Percentiles rank a stretch among this genome's conserved stretches.
phyloP scores from a whole-genome alignment of 306 rosid species.

The Lupinus albus region DNA sequence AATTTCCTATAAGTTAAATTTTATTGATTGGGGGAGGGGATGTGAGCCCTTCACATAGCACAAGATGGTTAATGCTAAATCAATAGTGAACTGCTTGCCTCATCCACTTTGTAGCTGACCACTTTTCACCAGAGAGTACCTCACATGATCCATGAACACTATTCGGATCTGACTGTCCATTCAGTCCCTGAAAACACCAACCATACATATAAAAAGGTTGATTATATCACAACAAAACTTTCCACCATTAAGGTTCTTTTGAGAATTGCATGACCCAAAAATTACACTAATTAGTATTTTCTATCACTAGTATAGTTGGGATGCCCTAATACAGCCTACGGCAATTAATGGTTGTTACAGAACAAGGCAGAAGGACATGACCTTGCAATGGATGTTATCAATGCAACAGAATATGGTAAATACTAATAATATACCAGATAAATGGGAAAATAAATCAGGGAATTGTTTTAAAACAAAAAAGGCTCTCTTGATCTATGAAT shows the following conservation, averaged over 20 bases:
- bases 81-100: constrained; percentile 44
- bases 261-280: background rate
- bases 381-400: constrained; percentile 1
- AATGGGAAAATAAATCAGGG: background rate
- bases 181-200: constrained; percentile 52
- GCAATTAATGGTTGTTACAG: background rate
- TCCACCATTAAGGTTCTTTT: background rate
- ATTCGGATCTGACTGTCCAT: constrained; percentile 50
- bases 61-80: constrained; percentile 29
- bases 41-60: background rate
- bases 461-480: background rate
- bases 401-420: background rate
- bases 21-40: background rate
- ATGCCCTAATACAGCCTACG: background rate
- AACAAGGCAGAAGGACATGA: background rate
- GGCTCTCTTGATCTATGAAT: constrained; percentile 9
- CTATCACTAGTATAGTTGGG: background rate
- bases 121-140: constrained; percentile 55
- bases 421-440: background rate
- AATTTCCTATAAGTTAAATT: background rate
- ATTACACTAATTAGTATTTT: constrained; percentile 18
- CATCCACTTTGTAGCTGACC: constrained; percentile 66
- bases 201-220: background rate
- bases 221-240: background rate
- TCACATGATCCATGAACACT: constrained; percentile 63